These are phyloP conservation scores for Botrytis aclada DNA, from an alignment of 2,329 filamentous ascomycete species.

Conservation along the genomic window DNA sequence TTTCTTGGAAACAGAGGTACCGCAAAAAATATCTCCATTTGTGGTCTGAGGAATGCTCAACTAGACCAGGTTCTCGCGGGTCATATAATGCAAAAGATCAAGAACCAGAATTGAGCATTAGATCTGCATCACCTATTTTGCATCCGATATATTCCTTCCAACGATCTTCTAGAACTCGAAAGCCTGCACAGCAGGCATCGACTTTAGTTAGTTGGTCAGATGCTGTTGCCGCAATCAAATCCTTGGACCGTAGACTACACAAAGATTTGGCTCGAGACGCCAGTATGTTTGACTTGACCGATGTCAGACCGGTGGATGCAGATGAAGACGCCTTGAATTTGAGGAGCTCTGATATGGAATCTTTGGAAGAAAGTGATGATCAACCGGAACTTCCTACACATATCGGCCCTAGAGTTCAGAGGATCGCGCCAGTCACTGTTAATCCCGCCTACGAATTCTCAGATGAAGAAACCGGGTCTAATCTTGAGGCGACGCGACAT, in stretches of 20 bases:
- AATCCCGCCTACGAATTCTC: constrained; percentile 15
- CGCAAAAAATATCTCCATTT: constrained; percentile 6
- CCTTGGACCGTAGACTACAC: constrained; percentile 32
- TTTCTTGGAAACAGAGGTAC: constrained; percentile 14
- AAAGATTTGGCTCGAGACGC: constrained; percentile 32
- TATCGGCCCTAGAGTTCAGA: neutral
- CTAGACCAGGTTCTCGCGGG: neutral
- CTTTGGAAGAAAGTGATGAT: neutral
- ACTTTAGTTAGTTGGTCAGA: constrained; percentile 35
- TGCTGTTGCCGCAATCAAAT: constrained; percentile 32
- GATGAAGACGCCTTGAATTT: neutral
- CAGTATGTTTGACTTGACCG: constrained; percentile 20
- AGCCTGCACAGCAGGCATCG: constrained; percentile 31
- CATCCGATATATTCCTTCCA: neutral
- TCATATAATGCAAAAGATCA: neutral
- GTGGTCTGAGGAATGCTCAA: constrained; percentile 2
- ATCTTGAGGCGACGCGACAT: neutral
- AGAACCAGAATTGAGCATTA: neutral
- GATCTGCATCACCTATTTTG: neutral
- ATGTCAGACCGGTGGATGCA: neutral
- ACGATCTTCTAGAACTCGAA: constrained; percentile 27
- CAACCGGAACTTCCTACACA: constrained; percentile 7
- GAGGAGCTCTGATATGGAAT: constrained; percentile 1
- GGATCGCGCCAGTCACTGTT: neutral
- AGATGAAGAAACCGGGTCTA: constrained; percentile 16